Conservation (phyloP, 257 asterid genomes). For the Jasminum sambac region DNA sequence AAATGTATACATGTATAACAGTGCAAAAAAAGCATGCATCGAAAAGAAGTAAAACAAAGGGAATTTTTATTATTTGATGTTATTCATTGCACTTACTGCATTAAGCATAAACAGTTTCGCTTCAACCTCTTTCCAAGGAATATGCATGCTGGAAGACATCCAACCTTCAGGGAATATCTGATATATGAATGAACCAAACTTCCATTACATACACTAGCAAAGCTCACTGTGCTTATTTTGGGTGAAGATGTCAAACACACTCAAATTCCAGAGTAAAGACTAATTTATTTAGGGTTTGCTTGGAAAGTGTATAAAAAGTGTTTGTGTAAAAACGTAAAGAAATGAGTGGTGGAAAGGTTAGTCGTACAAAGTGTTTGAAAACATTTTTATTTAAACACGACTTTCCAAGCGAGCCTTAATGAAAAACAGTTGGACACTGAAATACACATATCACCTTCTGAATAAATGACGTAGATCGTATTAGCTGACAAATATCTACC, state of each 20-base stretch:
- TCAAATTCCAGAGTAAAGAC: conserved; percentile 16
- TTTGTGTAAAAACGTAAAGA: too few relatives aligned
- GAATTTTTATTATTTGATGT: conserved; percentile 2
- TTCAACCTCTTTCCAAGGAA: conserved; percentile 83
- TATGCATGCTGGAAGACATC: conserved; percentile 48
- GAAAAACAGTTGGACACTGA: conserved; percentile 16
- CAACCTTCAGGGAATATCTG: conserved; percentile 68
- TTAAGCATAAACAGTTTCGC: conserved; percentile 71
- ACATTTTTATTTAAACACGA: too few relatives aligned
- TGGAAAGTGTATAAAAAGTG: too few relatives aligned
- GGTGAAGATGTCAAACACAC: conserved; percentile 15
- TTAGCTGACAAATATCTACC: conserved; percentile 73
- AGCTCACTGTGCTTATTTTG: conserved; percentile 15
- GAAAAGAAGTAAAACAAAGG: conserved; percentile 1
- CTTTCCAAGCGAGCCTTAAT: not conserved
- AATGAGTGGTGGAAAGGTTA: too few relatives aligned
- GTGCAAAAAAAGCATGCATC: conserved; percentile 21
- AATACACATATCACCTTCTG: conserved; percentile 58
- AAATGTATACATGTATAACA: conserved; percentile 19
- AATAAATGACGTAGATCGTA: conserved; percentile 58
- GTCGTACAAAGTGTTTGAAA: too few relatives aligned
- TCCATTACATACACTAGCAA: conserved; percentile 4
- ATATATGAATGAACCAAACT: conserved; percentile 16
- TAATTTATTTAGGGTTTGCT: not conserved
- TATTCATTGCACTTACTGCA: conserved; percentile 55